Percentiles rank a stretch among this genome's conserved stretches.
phyloP scores from a whole-genome alignment of 192 early-diverging fungal species.

The Phycomyces nitens region DNA sequence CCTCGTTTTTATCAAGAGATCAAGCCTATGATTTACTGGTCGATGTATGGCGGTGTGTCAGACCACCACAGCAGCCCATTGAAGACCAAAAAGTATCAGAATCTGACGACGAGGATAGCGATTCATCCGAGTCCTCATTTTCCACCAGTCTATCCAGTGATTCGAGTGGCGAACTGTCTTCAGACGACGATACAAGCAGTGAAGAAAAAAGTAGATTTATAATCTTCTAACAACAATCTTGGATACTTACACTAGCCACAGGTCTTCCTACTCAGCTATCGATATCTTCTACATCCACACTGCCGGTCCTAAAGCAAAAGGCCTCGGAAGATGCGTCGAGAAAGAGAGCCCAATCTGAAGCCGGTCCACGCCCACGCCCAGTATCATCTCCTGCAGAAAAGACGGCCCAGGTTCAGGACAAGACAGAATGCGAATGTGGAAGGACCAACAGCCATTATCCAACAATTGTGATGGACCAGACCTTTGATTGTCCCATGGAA shows the following conservation, averaged over 20 bases:
- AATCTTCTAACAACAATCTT: no score
- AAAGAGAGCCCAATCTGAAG: constrained; percentile 5
- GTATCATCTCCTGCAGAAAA: neutral
- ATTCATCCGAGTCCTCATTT: neutral
- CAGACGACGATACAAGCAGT: no score
- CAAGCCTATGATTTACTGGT: constrained; percentile 67
- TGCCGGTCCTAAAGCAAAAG: no score
- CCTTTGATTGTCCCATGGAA: constrained; percentile 6
- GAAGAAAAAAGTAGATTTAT: no score
- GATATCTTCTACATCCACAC: no score
- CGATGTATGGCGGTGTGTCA: constrained; percentile 54
- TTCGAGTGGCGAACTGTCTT: no score
- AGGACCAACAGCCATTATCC: constrained; percentile 44
- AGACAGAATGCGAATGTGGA: constrained; percentile 25
- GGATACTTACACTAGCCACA: no score
- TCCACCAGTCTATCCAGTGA: no score
- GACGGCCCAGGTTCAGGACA: constrained; percentile 11
- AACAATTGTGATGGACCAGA: constrained; percentile 31
- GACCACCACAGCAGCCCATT: constrained; percentile 7
- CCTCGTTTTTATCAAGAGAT: constrained; percentile 85
- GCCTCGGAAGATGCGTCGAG: neutral
- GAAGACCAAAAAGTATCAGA: neutral
- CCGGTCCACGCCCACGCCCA: neutral
- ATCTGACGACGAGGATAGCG: neutral
- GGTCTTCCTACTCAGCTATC: no score